phyloP scores from a whole-genome alignment of 176 grass and related monocot species.

The Microstegium vimineum region DNA sequence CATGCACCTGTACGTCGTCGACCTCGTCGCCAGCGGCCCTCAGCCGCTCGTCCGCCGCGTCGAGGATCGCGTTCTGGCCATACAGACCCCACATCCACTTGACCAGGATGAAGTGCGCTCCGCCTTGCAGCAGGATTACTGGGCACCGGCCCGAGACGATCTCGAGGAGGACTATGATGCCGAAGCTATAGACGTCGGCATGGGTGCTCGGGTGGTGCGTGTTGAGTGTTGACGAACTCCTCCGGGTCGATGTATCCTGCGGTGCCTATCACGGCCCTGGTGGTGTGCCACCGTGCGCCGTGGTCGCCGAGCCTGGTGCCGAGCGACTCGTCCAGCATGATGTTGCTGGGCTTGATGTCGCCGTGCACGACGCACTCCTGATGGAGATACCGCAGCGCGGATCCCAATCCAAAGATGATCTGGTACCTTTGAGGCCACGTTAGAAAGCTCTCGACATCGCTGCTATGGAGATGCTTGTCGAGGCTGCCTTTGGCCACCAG shows the following conservation, averaged over 20 bases:
- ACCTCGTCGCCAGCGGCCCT: neutral
- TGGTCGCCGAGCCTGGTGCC: slow-evolving; percentile 51
- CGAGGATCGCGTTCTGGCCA: slow-evolving; percentile 7
- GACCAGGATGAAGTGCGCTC: neutral
- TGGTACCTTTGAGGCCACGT: neutral
- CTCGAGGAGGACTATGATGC: slow-evolving; percentile 44
- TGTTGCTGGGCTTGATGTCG: slow-evolving; percentile 57
- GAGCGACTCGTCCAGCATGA: slow-evolving; percentile 41
- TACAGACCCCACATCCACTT: slow-evolving; percentile 42
- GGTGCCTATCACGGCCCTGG: slow-evolving; percentile 23
- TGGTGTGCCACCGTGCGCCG: neutral
- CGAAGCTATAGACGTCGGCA: slow-evolving; percentile 56
- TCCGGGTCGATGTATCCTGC: slow-evolving; percentile 21
- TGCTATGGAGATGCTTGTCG: neutral
- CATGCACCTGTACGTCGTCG: no score
- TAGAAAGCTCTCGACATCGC: neutral
- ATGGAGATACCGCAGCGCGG: slow-evolving; percentile 49
- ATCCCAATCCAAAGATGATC: slow-evolving; percentile 36
- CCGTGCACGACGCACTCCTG: slow-evolving; percentile 51
- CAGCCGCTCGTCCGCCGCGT: slow-evolving; percentile 39
- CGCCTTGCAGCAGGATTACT: neutral
- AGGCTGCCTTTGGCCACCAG: neutral
- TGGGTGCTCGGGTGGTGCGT: slow-evolving; percentile 37
- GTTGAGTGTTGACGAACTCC: slow-evolving; percentile 12
- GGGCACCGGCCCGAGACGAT: slow-evolving; percentile 33